Conservation (phyloP, 257 asterid genomes). For the Cinchona pubescens region DNA sequence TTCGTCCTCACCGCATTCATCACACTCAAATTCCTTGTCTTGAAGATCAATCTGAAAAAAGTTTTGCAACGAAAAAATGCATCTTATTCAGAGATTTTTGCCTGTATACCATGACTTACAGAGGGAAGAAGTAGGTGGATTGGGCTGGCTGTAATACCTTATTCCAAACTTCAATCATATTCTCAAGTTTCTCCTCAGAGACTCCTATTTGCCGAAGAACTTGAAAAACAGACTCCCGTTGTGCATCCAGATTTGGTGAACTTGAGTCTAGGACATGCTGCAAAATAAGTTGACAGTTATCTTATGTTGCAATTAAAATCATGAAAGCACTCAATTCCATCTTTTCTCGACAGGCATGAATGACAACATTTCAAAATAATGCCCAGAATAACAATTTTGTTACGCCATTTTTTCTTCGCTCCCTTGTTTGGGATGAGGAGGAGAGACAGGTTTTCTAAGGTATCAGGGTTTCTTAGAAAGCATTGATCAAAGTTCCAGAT, state of each 20-base stretch:
- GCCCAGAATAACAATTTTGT: not conserved
- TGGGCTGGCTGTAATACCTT: slow-evolving; percentile 41
- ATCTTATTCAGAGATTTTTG: not conserved
- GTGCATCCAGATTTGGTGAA: slow-evolving; percentile 70
- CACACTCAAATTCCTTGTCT: slow-evolving; percentile 34
- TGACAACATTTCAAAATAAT: not conserved
- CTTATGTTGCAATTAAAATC: not conserved
- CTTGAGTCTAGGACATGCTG: slow-evolving; percentile 97
- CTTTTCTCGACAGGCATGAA: not conserved
- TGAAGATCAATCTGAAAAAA: slow-evolving; percentile 68
- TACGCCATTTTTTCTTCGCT: too few species aligned
- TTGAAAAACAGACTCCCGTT: slow-evolving; percentile 71
- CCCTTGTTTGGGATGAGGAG: too few species aligned
- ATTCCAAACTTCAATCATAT: slow-evolving; percentile 97
- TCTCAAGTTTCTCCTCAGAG: slow-evolving; percentile 69
- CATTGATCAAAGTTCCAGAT: not conserved
- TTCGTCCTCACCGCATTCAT: slow-evolving; percentile 37
- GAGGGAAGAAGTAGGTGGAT: not conserved
- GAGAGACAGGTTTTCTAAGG: not conserved
- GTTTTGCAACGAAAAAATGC: slow-evolving; percentile 11
- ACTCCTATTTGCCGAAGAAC: slow-evolving; percentile 81
- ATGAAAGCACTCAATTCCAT: not conserved
- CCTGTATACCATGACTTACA: not conserved
- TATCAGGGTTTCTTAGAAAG: not conserved
- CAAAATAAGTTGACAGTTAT: slow-evolving; percentile 12